Base-by-base conservation (phyloP, 1,284 basidiomycete genomes). In the Rugosomyces carneus region DNA sequence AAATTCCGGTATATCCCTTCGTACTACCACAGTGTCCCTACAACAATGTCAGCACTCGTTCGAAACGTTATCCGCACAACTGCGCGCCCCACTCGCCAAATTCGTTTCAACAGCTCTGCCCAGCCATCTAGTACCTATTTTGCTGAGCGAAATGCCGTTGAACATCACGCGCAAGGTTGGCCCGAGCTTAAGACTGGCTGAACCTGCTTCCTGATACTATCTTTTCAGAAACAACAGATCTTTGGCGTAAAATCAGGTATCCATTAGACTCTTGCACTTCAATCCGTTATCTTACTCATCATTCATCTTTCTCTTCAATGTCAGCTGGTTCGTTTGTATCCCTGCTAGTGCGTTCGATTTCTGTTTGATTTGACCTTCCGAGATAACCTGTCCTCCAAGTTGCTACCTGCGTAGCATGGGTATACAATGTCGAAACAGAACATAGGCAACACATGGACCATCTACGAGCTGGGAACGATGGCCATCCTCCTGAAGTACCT, bases 231-330 rank as follows among this genome's bases (percentile, higher is more conserved):
- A 84, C 87, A 27, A 72, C 83, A 36, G 74, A 85, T 42, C 76
- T 91, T 52, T 92, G 89, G 89, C 80, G 88, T 59, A 89, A 83
- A 71, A 86, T 92, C 62, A 89, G 87, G 87, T 88, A 69, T 36
- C 54, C 11, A 18, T 18, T 16, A 0, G 10, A 24, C n/a, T 42
- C 20, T 42, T 44, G 44, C 16, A 23, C 21, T 23, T 29, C 19
- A 44, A 15, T 32, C 26, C 11, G 32, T 18, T 18, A 7, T 19
- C 18, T 11, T 46, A 36, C 18, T 0, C 40, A 6, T 34, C n/a
- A n/a, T n/a, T n/a, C n/a, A n/a, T n/a, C n/a, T n/a, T n/a, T n/a
- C n/a, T n/a, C n/a, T n/a, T n/a, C n/a, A 13, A 3, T 34, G 31
- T 8, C 53, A 91, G 88, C 66, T 79, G 76, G 72, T 91, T 75